These are phyloP conservation scores for Flaveria trinervia DNA, from an alignment of 129 eudicot genomes.

Conservation along the genomic window DNA sequence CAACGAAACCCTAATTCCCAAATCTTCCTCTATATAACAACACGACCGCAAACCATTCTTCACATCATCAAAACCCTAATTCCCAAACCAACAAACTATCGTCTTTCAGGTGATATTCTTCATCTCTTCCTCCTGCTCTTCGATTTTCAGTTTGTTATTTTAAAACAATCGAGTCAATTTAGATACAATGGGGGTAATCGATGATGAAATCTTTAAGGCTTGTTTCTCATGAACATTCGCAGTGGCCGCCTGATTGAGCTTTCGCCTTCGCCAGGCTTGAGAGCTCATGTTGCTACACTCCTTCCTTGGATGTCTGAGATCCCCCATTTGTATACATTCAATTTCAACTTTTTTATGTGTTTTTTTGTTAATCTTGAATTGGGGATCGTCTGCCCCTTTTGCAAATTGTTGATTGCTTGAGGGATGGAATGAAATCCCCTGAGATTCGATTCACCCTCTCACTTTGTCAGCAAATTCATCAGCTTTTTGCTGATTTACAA, in stretches of 20 bases:
- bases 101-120: no score
- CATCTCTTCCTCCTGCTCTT: no score
- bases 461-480: constrained; percentile 39
- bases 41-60: not conserved
- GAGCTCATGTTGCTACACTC: constrained; percentile 42
- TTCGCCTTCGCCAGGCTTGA: constrained; percentile 55
- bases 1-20: constrained; percentile 32
- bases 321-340: not conserved
- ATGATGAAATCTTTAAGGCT: constrained; percentile 55
- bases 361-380: not conserved
- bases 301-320: constrained; percentile 52
- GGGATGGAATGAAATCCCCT: constrained; percentile 35
- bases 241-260: constrained; percentile 71
- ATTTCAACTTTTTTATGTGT: not conserved
- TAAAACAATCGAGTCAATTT: not conserved
- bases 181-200: not conserved
- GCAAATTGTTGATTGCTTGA: constrained; percentile 33
- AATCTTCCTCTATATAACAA: constrained; percentile 17
- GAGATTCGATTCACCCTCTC: constrained; percentile 31
- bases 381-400: constrained; percentile 49
- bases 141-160: no score
- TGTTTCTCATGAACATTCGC: constrained; percentile 70
- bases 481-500: not conserved
- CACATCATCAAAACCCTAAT: constrained; percentile 18
- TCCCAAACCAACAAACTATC: not conserved